Conservation (phyloP, 768 basidiomycete species). For the Boletus vinaceobasis region DNA sequence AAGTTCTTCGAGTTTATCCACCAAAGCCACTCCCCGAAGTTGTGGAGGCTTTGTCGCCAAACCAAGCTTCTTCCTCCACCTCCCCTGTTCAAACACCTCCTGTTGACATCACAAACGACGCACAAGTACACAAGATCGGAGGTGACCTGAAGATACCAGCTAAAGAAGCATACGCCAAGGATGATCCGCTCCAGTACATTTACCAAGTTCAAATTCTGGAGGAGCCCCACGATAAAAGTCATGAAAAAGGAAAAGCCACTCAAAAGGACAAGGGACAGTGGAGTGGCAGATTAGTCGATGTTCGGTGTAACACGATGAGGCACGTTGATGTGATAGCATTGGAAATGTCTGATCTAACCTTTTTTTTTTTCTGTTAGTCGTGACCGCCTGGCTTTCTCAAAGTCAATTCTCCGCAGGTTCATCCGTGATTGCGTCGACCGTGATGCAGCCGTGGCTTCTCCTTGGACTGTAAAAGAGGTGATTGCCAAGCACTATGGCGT, state of each 20-base stretch:
- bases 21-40: constrained; percentile 49
- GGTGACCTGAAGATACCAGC: constrained; percentile 73
- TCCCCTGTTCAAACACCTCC: constrained; percentile 41
- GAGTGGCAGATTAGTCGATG: constrained; percentile 79
- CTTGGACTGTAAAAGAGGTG: constrained; percentile 89
- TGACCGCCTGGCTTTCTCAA: constrained; percentile 93
- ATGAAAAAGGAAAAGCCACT: constrained; percentile 53
- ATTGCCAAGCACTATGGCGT: constrained; percentile 87
- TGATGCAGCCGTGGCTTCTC: constrained; percentile 87
- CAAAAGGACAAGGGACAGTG: constrained; percentile 62
- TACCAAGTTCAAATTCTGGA: constrained; percentile 89
- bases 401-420: constrained; percentile 94
- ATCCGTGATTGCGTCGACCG: constrained; percentile 94
- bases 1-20: constrained; percentile 74
- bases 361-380: constrained; percentile 50
- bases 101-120: constrained; percentile 47
- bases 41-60: constrained; percentile 32
- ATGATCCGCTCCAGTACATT: constrained; percentile 79
- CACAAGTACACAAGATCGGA: constrained; percentile 63
- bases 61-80: constrained; percentile 40
- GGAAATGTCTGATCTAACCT: constrained; percentile 1
- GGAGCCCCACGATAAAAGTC: constrained; percentile 64
- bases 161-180: constrained; percentile 65
- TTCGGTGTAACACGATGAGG: constrained; percentile 80
- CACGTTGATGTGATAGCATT: constrained; percentile 32